phyloP scores from a whole-genome alignment of 2,329 filamentous ascomycete species.

The Ploettnerulaceae sp. region DNA sequence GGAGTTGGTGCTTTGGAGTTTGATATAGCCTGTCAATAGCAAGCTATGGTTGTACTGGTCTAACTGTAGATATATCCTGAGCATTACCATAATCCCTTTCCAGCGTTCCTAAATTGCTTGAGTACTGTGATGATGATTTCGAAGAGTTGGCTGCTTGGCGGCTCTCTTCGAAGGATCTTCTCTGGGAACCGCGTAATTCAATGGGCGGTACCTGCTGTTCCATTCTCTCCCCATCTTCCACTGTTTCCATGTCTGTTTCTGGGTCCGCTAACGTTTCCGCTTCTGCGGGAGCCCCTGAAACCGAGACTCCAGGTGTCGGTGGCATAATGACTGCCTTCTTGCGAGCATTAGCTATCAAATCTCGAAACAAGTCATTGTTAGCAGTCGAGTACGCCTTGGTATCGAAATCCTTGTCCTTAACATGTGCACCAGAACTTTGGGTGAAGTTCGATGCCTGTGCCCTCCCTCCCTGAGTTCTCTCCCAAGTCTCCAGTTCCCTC shows the following conservation, averaged over 20 bases:
- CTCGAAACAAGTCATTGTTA: slow-evolving; percentile 71
- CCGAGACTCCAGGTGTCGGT: slow-evolving; percentile 4
- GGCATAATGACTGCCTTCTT: slow-evolving; percentile 36
- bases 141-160: slow-evolving; percentile 1
- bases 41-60: slow-evolving; percentile 22
- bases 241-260: not conserved
- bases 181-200: slow-evolving; percentile 2
- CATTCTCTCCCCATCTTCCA: not conserved
- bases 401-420: slow-evolving; percentile 90
- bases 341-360: slow-evolving; percentile 72
- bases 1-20: slow-evolving; percentile 15
- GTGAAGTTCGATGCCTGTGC: slow-evolving; percentile 41
- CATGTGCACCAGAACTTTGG: slow-evolving; percentile 41
- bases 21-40: slow-evolving; percentile 13
- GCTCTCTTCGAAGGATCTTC: slow-evolving; percentile 12
- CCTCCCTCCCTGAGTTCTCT: slow-evolving; percentile 69
- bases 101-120: slow-evolving; percentile 10
- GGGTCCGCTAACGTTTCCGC: not conserved
- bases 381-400: slow-evolving; percentile 67
- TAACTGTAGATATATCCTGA: slow-evolving; percentile 19
- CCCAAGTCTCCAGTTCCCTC: slow-evolving; percentile 79
- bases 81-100: slow-evolving; percentile 14
- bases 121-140: slow-evolving; percentile 15
- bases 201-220: not conserved
- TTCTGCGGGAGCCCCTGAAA: not conserved